A percentile compares a stretch with the other conserved stretches of the same genome.
Conservation (phyloP, 495 filamentous ascomycete genomes). For the Aspergillus hancockii region DNA sequence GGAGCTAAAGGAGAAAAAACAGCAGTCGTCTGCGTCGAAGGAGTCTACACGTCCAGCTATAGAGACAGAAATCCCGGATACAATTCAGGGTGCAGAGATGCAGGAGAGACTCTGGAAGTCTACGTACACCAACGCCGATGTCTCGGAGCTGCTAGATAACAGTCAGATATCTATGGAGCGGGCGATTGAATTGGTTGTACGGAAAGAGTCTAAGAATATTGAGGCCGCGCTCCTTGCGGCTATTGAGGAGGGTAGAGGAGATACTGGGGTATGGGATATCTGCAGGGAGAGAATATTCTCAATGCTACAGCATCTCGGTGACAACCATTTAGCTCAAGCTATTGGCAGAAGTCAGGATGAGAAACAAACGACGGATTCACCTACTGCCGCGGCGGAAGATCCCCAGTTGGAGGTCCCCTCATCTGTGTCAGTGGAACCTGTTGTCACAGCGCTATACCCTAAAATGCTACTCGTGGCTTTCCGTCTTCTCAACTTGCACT, state of each 20-base stretch:
- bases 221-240: constrained; percentile 28
- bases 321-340: not conserved
- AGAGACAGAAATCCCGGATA: not conserved
- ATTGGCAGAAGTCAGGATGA: not conserved
- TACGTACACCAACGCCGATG: constrained; percentile 22
- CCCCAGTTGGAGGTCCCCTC: constrained; percentile 29
- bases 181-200: constrained; percentile 30
- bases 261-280: constrained; percentile 70
- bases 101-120: constrained; percentile 9
- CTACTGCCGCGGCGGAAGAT: constrained; percentile 14
- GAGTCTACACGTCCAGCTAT: not conserved
- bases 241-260: constrained; percentile 51
- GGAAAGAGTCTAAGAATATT: constrained; percentile 32
- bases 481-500: constrained; percentile 60
- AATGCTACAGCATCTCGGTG: constrained; percentile 49
- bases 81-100: not conserved
- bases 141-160: constrained; percentile 21
- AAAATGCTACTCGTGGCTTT: constrained; percentile 62
- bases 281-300: constrained; percentile 70
- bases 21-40: not conserved
- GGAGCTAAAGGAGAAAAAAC: constrained; percentile 18
- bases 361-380: not conserved
- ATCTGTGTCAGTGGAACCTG: constrained; percentile 44
- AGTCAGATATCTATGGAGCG: constrained; percentile 21
- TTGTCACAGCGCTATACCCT: constrained; percentile 70